Conservation (phyloP, 371 early-diverging fungal genomes). For the Rhizopus microsporus region DNA sequence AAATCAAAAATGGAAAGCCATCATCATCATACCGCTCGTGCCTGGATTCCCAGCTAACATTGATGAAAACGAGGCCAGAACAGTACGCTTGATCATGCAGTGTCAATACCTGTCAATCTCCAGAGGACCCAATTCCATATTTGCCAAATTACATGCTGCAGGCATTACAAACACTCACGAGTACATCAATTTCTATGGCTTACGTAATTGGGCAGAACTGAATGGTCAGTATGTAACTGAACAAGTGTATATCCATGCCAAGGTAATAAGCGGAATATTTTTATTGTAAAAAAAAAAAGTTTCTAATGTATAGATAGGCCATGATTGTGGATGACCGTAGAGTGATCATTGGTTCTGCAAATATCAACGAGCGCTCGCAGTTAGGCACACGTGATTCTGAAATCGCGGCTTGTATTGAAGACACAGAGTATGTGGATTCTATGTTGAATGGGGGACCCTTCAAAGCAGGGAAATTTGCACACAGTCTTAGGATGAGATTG, state of each 20-base stretch:
- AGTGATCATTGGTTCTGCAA: constrained; percentile 86
- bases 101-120: constrained; percentile 77
- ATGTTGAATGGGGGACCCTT: constrained; percentile 61
- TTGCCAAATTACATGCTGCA: constrained; percentile 53
- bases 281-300: not conserved
- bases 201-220: constrained; percentile 59
- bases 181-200: constrained; percentile 68
- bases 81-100: constrained; percentile 73
- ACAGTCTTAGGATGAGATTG: constrained; percentile 66
- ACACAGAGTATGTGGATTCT: constrained; percentile 56
- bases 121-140: constrained; percentile 70
- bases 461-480: constrained; percentile 70
- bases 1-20: constrained; percentile 70
- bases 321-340: constrained; percentile 85
- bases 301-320: constrained; percentile 8
- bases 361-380: constrained; percentile 84
- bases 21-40: constrained; percentile 83
- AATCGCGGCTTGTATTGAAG: constrained; percentile 77
- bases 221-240: constrained; percentile 68
- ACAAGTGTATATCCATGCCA: constrained; percentile 88
- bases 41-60: constrained; percentile 86
- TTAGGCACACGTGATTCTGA: constrained; percentile 88
- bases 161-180: constrained; percentile 60
- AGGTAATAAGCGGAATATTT: constrained; percentile 45
- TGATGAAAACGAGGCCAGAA: constrained; percentile 67